Conservation (phyloP, 177 flowering plant genomes). For the Vitis hybrid region DNA sequence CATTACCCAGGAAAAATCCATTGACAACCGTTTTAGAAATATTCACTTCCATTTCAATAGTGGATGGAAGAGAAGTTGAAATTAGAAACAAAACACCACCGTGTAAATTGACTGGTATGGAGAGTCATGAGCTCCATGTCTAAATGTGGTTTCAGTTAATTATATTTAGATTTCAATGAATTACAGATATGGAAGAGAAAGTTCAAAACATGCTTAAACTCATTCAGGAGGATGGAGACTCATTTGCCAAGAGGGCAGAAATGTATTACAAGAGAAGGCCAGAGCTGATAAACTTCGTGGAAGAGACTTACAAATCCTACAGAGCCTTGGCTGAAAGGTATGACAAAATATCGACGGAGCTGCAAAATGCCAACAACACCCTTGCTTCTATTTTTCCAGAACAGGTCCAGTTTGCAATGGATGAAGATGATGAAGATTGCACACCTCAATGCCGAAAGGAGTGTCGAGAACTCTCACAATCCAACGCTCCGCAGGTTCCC, state of each 20-base stretch:
- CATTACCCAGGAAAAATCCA: too few species aligned
- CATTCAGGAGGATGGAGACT: slow-evolving; percentile 78
- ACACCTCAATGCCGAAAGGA: slow-evolving; percentile 14
- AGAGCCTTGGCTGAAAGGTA: slow-evolving; percentile 82
- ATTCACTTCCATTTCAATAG: too few species aligned
- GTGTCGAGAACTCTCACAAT: slow-evolving; percentile 21
- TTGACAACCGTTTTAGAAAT: too few species aligned
- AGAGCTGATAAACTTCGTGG: slow-evolving; percentile 66
- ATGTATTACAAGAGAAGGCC: slow-evolving; percentile 90
- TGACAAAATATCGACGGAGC: slow-evolving; percentile 79
- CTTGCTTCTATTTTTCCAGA: slow-evolving; percentile 85
- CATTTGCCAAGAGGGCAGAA: slow-evolving; percentile 86
- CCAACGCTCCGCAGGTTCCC: slow-evolving; percentile 46
- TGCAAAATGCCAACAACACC: slow-evolving; percentile 88
- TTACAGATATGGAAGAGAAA: slow-evolving; percentile 83
- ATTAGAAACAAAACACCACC: too few species aligned
- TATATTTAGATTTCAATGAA: neutral
- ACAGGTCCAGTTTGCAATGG: slow-evolving; percentile 55
- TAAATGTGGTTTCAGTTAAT: neutral
- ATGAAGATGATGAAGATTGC: slow-evolving; percentile 51
- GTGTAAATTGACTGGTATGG: too few species aligned
- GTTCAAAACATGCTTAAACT: slow-evolving; percentile 49
- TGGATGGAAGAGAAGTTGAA: too few species aligned
- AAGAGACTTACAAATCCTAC: slow-evolving; percentile 67
- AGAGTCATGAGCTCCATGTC: too few species aligned